Evolutionary conservation across 2,329 filamentous ascomycete species (phyloP).

Genomic region (Ascochyta clinopodiicola): DNA sequence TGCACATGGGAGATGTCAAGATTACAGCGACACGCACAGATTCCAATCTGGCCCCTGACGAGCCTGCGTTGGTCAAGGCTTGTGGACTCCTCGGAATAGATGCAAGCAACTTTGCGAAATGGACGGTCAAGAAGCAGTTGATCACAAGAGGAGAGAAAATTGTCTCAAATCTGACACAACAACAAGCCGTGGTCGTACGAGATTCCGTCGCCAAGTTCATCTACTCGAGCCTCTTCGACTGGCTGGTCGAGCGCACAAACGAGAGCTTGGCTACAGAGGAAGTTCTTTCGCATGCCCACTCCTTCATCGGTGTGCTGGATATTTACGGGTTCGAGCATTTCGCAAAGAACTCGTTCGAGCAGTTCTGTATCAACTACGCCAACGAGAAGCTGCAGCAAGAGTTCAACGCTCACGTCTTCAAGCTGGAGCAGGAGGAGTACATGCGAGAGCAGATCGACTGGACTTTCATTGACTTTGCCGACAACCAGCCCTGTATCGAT

Average conservation of each 20-base stretch:
- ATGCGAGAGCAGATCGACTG: constrained; percentile 95
- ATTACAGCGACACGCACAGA: constrained; percentile 90
- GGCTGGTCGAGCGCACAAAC: constrained; percentile 98
- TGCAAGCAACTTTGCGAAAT: constrained; percentile 85
- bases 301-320: constrained; percentile 98
- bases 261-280: constrained; percentile 86
- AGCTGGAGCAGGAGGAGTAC: constrained; percentile 98
- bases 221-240: constrained; percentile 97
- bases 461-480: constrained; percentile 99
- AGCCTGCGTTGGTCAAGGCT: constrained; percentile 82
- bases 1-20: constrained; percentile 96
- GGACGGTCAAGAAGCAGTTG: constrained; percentile 99
- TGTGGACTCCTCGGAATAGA: constrained; percentile 88
- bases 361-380: constrained; percentile 99
- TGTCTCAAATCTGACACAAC: constrained; percentile 89
- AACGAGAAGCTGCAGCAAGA: constrained; percentile 99
- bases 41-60: constrained; percentile 78
- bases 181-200: constrained; percentile 91
- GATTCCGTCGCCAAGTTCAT: constrained; percentile 99
- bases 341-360: constrained; percentile 98
- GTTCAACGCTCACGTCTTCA: constrained; percentile 99
- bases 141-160: constrained; percentile 98
- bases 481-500: constrained; percentile 99
- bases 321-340: constrained; percentile 99
- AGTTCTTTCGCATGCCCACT: constrained; percentile 79